These are phyloP conservation scores for Nymphaea colorata DNA, from an alignment of 164 flowering plant species.

Conservation along the genomic window DNA sequence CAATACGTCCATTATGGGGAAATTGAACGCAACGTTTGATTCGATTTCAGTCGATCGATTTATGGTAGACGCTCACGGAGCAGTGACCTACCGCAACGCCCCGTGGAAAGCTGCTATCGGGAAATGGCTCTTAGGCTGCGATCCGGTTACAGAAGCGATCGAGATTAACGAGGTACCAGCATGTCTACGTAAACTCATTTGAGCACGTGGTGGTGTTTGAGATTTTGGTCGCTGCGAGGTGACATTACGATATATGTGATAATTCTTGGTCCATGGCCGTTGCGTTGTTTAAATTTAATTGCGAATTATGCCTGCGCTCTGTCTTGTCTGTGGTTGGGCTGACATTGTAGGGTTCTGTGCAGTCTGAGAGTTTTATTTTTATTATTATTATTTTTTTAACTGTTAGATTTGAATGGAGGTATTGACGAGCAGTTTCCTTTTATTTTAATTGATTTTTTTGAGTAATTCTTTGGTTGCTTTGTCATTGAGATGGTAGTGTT, in stretches of 20 bases:
- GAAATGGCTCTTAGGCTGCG: slow-evolving; percentile 78
- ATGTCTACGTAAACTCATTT: background rate
- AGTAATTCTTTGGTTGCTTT: too few species aligned
- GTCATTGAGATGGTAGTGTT: too few species aligned
- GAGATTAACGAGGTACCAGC: slow-evolving; percentile 53
- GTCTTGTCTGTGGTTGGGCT: too few species aligned
- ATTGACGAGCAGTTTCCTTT: too few species aligned
- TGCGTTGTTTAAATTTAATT: background rate
- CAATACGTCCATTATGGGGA: slow-evolving; percentile 16
- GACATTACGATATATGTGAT: background rate
- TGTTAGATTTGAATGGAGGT: too few species aligned
- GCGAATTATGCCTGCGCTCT: background rate
- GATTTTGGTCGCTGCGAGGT: background rate
- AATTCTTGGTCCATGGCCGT: background rate
- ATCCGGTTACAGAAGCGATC: slow-evolving; percentile 29
- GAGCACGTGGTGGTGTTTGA: background rate
- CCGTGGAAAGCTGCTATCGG: slow-evolving; percentile 90
- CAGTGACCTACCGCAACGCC: slow-evolving; percentile 72
- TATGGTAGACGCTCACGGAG: slow-evolving; percentile 46
- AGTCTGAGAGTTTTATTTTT: too few species aligned
- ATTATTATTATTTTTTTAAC: too few species aligned
- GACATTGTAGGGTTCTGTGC: too few species aligned
- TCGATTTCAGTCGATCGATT: slow-evolving; percentile 26
- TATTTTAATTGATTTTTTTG: too few species aligned
- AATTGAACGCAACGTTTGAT: slow-evolving; percentile 7